phyloP scores from a whole-genome alignment of 176 grass and related monocot species.

The Oryza longistaminata region DNA sequence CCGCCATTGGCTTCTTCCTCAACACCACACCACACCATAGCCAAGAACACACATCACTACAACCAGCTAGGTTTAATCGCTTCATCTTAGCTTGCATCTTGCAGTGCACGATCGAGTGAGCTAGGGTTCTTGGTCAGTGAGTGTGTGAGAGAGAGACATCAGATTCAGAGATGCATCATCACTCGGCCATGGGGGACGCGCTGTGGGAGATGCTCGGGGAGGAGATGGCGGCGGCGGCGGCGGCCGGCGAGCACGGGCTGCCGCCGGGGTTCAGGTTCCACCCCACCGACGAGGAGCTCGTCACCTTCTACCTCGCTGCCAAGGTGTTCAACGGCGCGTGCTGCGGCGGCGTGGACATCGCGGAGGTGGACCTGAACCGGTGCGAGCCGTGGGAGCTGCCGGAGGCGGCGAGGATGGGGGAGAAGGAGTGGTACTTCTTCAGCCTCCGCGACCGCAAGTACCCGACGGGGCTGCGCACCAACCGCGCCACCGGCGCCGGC shows the following conservation, averaged over 20 bases:
- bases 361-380: constrained; percentile 91
- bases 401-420: constrained; percentile 80
- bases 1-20: constrained; percentile 14
- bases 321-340: constrained; percentile 94
- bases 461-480: constrained; percentile 87
- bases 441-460: constrained; percentile 95
- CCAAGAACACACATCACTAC: too few species aligned
- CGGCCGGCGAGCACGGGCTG: constrained; percentile 61
- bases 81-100: neutral
- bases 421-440: constrained; percentile 99
- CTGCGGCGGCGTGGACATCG: constrained; percentile 72
- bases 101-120: neutral
- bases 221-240: constrained; percentile 47
- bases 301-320: constrained; percentile 87
- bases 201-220: constrained; percentile 77
- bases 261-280: constrained; percentile 96
- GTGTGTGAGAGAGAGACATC: too few species aligned
- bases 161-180: constrained; percentile 25
- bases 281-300: constrained; percentile 94
- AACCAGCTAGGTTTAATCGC: neutral
- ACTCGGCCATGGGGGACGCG: constrained; percentile 62
- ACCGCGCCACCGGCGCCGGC: constrained; percentile 82
- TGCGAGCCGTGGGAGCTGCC: constrained; percentile 98
- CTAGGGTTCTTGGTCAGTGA: neutral
- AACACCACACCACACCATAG: constrained; percentile 27